phyloP scores from a whole-genome alignment of 2,329 filamentous ascomycete species.

The Clarireedia sp. region DNA sequence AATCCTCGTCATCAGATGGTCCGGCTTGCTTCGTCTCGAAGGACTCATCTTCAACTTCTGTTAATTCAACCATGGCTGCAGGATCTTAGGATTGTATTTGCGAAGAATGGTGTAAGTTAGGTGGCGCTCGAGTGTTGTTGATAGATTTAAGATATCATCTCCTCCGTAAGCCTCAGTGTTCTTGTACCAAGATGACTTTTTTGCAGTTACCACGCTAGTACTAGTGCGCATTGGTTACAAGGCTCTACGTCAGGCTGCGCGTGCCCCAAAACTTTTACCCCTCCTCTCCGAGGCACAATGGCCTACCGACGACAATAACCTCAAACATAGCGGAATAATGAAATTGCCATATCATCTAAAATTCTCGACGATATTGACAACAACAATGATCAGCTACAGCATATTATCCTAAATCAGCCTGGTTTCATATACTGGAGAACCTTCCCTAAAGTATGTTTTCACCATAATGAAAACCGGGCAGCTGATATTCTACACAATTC shows the following conservation, averaged over 20 bases:
- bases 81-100: too few relatives aligned
- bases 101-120: too few relatives aligned
- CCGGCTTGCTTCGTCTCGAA: slow-evolving; percentile 68
- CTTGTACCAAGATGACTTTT: not conserved
- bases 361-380: too few relatives aligned
- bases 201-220: not conserved
- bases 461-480: too few relatives aligned
- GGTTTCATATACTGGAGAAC: too few relatives aligned
- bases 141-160: not conserved
- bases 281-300: not conserved
- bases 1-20: slow-evolving; percentile 64
- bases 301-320: not conserved
- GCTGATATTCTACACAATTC: too few relatives aligned
- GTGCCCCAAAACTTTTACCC: not conserved
- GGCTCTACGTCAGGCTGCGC: slow-evolving; percentile 2
- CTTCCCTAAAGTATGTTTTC: too few relatives aligned
- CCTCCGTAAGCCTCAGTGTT: not conserved
- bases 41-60: slow-evolving; percentile 94
- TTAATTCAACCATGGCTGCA: slow-evolving; percentile 61
- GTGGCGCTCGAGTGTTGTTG: slow-evolving; percentile 37
- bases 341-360: too few relatives aligned
- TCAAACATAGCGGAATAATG: not conserved
- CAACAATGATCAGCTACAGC: too few relatives aligned
- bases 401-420: too few relatives aligned
- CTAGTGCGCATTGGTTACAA: not conserved